phyloP scores from a whole-genome alignment of 1,284 basidiomycete genomes.

The Leccinum ponderosum region DNA sequence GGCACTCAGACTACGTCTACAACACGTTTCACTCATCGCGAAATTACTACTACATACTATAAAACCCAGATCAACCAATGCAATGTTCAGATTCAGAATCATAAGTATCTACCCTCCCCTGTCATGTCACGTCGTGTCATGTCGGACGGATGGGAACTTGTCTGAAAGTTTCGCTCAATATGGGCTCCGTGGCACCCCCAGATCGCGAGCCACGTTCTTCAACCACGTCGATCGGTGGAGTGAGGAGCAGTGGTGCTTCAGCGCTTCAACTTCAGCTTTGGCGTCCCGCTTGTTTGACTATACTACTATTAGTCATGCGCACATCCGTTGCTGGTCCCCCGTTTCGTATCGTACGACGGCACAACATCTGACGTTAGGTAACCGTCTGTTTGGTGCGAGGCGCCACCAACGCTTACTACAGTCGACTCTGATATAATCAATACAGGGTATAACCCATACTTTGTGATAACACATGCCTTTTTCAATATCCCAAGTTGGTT shows the following conservation, averaged over 20 bases:
- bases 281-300: neutral
- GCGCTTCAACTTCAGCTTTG: neutral
- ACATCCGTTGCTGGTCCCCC: neutral
- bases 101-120: neutral
- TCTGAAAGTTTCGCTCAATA: neutral
- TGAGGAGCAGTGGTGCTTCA: neutral
- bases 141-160: neutral
- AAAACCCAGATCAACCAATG: neutral
- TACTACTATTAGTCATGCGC: neutral
- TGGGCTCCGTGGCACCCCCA: neutral
- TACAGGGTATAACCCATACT: too few species aligned
- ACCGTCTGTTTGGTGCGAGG: too few species aligned
- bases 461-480: too few species aligned
- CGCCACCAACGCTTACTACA: too few species aligned
- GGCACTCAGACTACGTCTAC: neutral
- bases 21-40: neutral
- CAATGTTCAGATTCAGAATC: neutral
- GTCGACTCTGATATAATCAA: too few species aligned
- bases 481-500: too few species aligned
- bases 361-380: too few species aligned
- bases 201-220: neutral
- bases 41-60: neutral
- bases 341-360: neutral
- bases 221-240: neutral
- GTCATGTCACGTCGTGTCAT: neutral